phyloP scores from a whole-genome alignment of 2,329 filamentous ascomycete genomes.

The Venturia asperata region DNA sequence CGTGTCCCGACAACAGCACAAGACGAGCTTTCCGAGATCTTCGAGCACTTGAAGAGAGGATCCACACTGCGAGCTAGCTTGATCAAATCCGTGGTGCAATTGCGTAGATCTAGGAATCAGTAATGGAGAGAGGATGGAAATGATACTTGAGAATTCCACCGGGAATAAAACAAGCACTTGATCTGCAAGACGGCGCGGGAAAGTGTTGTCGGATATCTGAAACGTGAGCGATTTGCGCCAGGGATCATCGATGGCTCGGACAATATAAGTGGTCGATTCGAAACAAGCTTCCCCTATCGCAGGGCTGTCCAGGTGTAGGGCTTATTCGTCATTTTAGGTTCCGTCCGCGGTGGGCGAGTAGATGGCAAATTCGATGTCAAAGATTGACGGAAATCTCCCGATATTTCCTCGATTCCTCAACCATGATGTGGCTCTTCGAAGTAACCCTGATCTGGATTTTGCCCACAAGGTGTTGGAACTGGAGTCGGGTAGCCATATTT shows the following conservation, averaged over 20 bases:
- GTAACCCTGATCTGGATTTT: not conserved
- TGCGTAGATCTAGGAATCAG: not conserved
- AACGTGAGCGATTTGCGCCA: not conserved
- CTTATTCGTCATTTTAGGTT: not conserved
- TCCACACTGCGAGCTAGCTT: not conserved
- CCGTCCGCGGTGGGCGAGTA: not conserved
- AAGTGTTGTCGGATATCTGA: not conserved
- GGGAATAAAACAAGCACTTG: not conserved
- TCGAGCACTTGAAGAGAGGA: not conserved
- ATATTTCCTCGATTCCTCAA: not conserved
- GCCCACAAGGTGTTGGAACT: not conserved
- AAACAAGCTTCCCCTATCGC: not conserved
- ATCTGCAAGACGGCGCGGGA: conserved; percentile 1
- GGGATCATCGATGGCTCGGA: not conserved
- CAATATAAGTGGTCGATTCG: not conserved
- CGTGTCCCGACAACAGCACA: not conserved
- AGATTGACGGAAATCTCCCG: no score
- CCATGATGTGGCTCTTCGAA: not conserved
- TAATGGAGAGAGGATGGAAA: not conserved
- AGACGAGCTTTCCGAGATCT: not conserved
- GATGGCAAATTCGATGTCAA: no score
- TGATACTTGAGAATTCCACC: no score
- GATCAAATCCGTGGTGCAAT: not conserved
- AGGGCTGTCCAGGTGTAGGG: not conserved
- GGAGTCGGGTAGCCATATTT: conserved; percentile 8